Evolutionary conservation across 352 stramenopile species (phyloP).

Genomic region (Globisporangium recalcitrans): DNA sequence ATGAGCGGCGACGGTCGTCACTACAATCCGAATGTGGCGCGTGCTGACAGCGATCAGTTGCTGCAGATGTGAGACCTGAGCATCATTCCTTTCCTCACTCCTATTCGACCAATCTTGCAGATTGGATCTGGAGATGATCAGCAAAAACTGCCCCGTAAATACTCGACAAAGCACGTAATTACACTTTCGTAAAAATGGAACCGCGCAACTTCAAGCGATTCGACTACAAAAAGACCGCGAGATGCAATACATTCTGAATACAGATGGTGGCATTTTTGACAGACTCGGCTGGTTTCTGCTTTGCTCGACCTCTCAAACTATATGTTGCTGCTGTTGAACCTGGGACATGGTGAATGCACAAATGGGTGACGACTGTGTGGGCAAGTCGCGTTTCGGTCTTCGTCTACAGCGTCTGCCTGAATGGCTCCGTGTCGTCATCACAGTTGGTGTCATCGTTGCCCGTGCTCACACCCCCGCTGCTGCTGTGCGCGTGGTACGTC

Average conservation of each 20-base stretch:
- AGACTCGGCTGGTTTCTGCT: background rate
- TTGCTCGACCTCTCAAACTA: background rate
- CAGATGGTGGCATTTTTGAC: too few relatives aligned
- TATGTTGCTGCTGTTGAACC: background rate
- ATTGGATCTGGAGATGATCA: background rate
- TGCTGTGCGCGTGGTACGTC: slow-evolving; percentile 14
- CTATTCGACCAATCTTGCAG: background rate
- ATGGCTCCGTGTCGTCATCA: background rate
- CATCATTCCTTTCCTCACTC: background rate
- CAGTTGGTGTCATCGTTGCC: background rate
- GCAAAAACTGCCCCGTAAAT: background rate
- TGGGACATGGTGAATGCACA: background rate
- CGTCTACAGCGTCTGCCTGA: background rate
- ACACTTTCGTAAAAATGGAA: background rate
- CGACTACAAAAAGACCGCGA: background rate
- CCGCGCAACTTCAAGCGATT: background rate
- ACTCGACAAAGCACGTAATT: background rate
- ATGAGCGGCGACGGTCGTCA: background rate
- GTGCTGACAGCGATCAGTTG: background rate
- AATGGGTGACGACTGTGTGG: background rate
- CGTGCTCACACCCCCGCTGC: background rate
- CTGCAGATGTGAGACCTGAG: background rate
- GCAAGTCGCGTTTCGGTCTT: too few relatives aligned
- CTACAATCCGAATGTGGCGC: background rate
- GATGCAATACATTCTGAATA: background rate